Percentiles rank a stretch among this genome's conserved stretches.
Evolutionary conservation across 495 filamentous ascomycete genomes (phyloP).

Genomic region (Penicillium egyptiacum): DNA sequence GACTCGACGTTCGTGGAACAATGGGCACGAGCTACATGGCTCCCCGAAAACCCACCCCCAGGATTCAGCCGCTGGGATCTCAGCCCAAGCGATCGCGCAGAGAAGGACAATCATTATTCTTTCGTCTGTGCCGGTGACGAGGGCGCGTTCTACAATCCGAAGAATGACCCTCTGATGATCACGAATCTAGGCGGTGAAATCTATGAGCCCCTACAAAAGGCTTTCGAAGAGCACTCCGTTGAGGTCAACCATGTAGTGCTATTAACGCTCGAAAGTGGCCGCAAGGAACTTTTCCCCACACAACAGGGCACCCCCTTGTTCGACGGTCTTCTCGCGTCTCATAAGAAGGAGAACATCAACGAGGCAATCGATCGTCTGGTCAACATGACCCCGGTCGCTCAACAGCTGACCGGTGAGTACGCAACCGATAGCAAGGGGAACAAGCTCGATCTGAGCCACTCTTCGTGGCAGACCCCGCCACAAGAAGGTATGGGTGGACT

Average conservation of each 20-base stretch:
- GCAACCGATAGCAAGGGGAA: constrained; percentile 35
- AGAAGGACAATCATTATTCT: constrained; percentile 23
- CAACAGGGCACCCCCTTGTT: constrained; percentile 42
- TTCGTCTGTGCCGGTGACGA: constrained; percentile 21
- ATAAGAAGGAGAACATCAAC: constrained; percentile 19
- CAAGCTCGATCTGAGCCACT: constrained; percentile 24
- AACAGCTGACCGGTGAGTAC: constrained; percentile 46
- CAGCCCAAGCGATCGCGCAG: constrained; percentile 16
- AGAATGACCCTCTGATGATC: constrained; percentile 43
- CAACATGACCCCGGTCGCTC: constrained; percentile 38
- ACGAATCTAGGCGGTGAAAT: constrained; percentile 42
- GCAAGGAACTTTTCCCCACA: constrained; percentile 49
- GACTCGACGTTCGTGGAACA: constrained; percentile 9
- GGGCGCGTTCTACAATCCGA: constrained; percentile 36
- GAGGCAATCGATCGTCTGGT: constrained; percentile 33
- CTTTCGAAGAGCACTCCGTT: constrained; percentile 31
- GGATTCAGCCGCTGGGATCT: constrained; percentile 35
- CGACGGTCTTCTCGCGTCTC: constrained; percentile 36
- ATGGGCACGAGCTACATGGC: constrained; percentile 31
- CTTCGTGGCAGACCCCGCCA: constrained; percentile 25
- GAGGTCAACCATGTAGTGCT: constrained; percentile 45
- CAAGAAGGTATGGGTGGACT: constrained; percentile 41
- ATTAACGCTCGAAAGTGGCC: constrained; percentile 46
- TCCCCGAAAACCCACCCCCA: constrained; percentile 26
- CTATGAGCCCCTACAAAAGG: constrained; percentile 32